Percentiles rank a stretch among this genome's conserved stretches.
These are phyloP conservation scores for Puccinia polysora DNA, from an alignment of 1,284 basidiomycete species.

Conservation along the genomic window DNA sequence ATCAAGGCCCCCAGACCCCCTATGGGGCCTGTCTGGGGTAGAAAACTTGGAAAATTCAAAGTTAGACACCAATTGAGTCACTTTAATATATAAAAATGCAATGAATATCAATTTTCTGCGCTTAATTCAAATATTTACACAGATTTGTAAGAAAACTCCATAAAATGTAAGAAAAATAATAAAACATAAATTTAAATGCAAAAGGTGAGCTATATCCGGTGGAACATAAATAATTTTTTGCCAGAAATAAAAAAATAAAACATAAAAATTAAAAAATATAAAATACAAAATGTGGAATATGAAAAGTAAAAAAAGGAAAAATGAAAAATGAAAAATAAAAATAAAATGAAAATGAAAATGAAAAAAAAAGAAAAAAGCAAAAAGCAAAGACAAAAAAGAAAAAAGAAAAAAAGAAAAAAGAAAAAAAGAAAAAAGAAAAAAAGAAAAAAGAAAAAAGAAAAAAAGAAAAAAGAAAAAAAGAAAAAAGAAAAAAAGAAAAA, in stretches of 20 bases:
- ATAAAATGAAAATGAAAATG: not conserved
- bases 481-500: not conserved
- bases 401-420: not conserved
- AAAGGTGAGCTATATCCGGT: too few species aligned
- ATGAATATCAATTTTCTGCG: too few species aligned
- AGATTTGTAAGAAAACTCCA: too few species aligned
- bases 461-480: not conserved
- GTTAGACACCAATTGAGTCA: too few species aligned
- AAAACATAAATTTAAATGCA: too few species aligned
- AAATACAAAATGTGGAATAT: conserved; percentile 4
- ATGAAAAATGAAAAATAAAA: not conserved
- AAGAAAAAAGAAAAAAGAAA: not conserved
- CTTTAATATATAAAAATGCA: not conserved
- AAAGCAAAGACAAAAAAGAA: too few species aligned
- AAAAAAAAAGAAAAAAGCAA: not conserved
- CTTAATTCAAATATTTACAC: too few species aligned
- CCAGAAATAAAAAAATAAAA: not conserved
- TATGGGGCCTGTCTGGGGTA: too few species aligned
- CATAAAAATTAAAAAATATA: not conserved
- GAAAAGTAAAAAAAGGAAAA: not conserved
- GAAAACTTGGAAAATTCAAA: too few species aligned
- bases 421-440: not conserved
- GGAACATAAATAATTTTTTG: too few species aligned
- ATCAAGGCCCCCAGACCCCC: too few species aligned
- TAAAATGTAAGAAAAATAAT: too few species aligned